Evolutionary conservation across 805 yeast genomes (phyloP), one percentile per base, ranked within the genome.

Genomic region (Jamesozyma rosinii): DNA sequence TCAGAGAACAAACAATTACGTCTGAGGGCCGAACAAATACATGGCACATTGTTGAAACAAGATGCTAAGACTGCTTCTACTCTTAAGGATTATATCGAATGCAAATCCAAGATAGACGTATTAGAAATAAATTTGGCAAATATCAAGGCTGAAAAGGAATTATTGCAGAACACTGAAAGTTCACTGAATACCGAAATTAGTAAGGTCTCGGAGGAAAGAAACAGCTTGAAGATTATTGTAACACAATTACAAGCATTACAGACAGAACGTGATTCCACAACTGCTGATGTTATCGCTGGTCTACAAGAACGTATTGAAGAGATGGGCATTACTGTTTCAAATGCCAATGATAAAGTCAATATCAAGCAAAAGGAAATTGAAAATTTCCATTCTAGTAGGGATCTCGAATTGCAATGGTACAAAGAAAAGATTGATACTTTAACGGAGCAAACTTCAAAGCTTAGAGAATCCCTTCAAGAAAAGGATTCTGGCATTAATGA

Each of bases 201-300:
- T 6, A 71, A 68, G 24, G 61, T 83, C 43, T 64, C 70, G 37
- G 70, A 71, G 2, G 95, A 87, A 54, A 78, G 76, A 51, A 60
- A 71, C 5, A 71, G 76, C 41, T 64, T 85, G 34, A 79, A 73
- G 50, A 70, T 75, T 3, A 66, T 79, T 45, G 70, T 83, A 9
- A 59, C 73, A 6, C 81, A 74, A 51, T 63, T 85, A 37, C 90
- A 84, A 59, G 54, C 77, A 2, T 55, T 77, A 33, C 76, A 77
- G 44, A 69, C 69, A 41, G 89, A 84, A 55, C 70, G 88, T 42
- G 83, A 81, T 40, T 50, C 61, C 1, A 65, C 75, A 5, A 68
- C 74, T 38, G 56, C 64, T 18, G 80, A 77, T 32, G 55, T 79
- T 4, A 69, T 77, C 18, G 61, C 67, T 13, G 66, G 81, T 35